These are phyloP conservation scores for Malus hybrid DNA, from an alignment of 331 rosid genomes.

Conservation along the genomic window DNA sequence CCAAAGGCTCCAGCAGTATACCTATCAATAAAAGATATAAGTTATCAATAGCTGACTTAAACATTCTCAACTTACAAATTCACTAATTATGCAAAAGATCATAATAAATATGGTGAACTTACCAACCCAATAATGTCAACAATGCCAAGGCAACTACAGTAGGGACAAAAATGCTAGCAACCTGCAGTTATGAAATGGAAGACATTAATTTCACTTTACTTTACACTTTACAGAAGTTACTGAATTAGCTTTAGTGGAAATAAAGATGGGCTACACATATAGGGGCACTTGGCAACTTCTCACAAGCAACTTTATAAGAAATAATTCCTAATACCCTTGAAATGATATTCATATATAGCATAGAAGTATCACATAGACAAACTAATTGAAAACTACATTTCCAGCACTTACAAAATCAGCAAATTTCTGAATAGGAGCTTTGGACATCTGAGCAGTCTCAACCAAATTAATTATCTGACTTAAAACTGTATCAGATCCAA, in stretches of 20 bases:
- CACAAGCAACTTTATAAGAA: not conserved
- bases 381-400: constrained; percentile 8
- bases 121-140: constrained; percentile 77
- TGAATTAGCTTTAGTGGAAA: not conserved
- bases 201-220: constrained; percentile 13
- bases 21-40: constrained; percentile 34
- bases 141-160: constrained; percentile 69
- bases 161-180: constrained; percentile 94
- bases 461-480: constrained; percentile 94
- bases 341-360: not conserved
- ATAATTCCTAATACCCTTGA: not conserved
- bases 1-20: constrained; percentile 71
- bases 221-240: not conserved
- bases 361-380: not conserved
- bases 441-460: constrained; percentile 98
- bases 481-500: constrained; percentile 84
- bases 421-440: constrained; percentile 98
- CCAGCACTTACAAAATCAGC: constrained; percentile 88
- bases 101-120: constrained; percentile 22
- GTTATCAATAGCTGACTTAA: constrained; percentile 7
- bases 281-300: not conserved
- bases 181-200: constrained; percentile 40
- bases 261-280: not conserved
- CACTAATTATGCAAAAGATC: not conserved
- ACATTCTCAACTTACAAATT: constrained; percentile 3